Evolutionary conservation across 2,329 filamentous ascomycete genomes (phyloP).

Genomic region (Sarocladium strictum): DNA sequence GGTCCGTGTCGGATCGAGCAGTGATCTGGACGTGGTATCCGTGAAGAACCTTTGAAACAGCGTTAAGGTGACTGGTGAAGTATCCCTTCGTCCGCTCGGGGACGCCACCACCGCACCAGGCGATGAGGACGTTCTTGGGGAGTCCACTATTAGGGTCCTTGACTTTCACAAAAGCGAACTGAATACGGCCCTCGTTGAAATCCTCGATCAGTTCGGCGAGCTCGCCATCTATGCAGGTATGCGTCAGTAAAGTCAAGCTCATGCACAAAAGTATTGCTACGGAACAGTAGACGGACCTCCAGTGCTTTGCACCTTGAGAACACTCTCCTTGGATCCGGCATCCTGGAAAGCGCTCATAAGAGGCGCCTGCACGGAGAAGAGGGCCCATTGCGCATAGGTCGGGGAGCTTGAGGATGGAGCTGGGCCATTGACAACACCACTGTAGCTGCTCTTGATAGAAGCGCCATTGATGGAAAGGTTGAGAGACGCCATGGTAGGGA

Average conservation of each 20-base stretch:
- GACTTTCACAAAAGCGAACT: slow-evolving; percentile 95
- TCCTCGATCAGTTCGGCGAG: slow-evolving; percentile 86
- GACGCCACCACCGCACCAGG: slow-evolving; percentile 95
- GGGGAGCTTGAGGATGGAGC: slow-evolving; percentile 56
- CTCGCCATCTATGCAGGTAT: slow-evolving; percentile 66
- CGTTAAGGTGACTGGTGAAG: slow-evolving; percentile 88
- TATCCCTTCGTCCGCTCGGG: slow-evolving; percentile 98
- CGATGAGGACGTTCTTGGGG: slow-evolving; percentile 88
- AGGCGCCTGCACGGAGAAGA: slow-evolving; percentile 89
- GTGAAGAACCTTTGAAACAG: slow-evolving; percentile 87
- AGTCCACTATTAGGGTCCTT: slow-evolving; percentile 87
- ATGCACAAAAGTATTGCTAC: slow-evolving; percentile 1
- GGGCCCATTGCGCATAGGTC: slow-evolving; percentile 86
- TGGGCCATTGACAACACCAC: slow-evolving; percentile 49
- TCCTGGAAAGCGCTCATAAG: slow-evolving; percentile 92
- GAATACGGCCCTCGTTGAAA: slow-evolving; percentile 92
- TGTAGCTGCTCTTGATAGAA: slow-evolving; percentile 78
- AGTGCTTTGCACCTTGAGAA: slow-evolving; percentile 88
- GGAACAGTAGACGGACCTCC: slow-evolving; percentile 75
- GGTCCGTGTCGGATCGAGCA: slow-evolving; percentile 82
- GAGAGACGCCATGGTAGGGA: slow-evolving; percentile 63
- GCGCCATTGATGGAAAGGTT: slow-evolving; percentile 75
- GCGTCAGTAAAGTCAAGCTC: slow-evolving; percentile 15
- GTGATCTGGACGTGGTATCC: slow-evolving; percentile 98
- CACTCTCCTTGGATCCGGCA: slow-evolving; percentile 78